Conservation (phyloP, 495 filamentous ascomycete genomes). For the Entonaema liquescens region DNA sequence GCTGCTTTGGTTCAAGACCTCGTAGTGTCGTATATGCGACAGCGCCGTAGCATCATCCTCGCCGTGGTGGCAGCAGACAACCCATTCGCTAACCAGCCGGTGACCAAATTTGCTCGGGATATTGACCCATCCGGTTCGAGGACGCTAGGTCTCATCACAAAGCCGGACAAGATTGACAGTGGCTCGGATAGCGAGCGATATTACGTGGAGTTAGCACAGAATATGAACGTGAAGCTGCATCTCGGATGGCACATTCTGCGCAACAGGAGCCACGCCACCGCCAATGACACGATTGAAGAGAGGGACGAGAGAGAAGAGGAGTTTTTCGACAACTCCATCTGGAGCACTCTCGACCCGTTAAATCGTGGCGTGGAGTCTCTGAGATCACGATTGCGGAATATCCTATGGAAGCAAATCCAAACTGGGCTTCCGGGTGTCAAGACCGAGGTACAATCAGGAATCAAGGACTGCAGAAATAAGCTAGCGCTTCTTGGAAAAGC, state of each 20-base stretch:
- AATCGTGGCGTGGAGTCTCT: conserved; percentile 34
- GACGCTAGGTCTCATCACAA: conserved; percentile 62
- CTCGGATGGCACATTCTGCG: conserved; percentile 62
- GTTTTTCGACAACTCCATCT: conserved; percentile 46
- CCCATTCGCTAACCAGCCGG: conserved; percentile 59
- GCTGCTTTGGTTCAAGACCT: conserved; percentile 54
- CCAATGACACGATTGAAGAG: conserved; percentile 44
- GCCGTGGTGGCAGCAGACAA: conserved; percentile 62
- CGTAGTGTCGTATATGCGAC: conserved; percentile 57
- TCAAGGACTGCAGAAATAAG: conserved; percentile 30
- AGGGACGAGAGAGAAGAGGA: conserved; percentile 45
- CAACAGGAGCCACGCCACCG: conserved; percentile 54
- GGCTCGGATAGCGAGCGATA: conserved; percentile 52
- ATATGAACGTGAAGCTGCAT: conserved; percentile 54
- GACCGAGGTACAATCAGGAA: conserved; percentile 33
- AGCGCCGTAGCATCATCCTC: conserved; percentile 60
- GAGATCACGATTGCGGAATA: conserved; percentile 28
- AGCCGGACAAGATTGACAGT: conserved; percentile 57
- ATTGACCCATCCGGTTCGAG: conserved; percentile 53
- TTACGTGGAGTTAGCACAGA: conserved; percentile 55
- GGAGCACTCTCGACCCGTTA: conserved; percentile 23
- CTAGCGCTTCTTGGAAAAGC: conserved; percentile 38
- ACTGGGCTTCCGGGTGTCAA: conserved; percentile 36
- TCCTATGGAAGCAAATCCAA: conserved; percentile 40
- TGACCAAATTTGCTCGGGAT: conserved; percentile 53